Base-by-base conservation (phyloP, 441 rosid species). In the Aleurites moluccanus region DNA sequence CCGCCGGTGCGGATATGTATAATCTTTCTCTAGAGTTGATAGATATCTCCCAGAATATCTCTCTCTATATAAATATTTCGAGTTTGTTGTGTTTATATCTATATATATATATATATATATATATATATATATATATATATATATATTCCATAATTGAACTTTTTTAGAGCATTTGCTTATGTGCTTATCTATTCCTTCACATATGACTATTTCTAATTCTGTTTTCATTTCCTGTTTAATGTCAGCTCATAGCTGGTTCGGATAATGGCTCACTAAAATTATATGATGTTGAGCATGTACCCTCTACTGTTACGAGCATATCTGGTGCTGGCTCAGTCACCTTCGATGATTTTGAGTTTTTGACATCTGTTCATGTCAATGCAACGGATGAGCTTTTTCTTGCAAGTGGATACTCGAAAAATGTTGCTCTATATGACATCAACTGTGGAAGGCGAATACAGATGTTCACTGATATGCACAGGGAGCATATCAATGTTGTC, bases 201-300 rank as follows among this genome's bases (percentile, higher is more conserved):
- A 57, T 38, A 28, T 42, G 64, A 66, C 40, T 28, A 38, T 49
- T 52, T 25, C 77, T 77, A 38, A 74, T 80, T 77, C 23, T 60
- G 16, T 66, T 57, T 76, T 67, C 33, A 18, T 50, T 18, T 16
- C 38, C 53, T 69, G 49, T 79, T 76, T 44, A 27, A 42, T 80
- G 69, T 72, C 89, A 95, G 99, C 93, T 93, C 78, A 88, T 95
- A 81, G 96, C 99, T 56, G 99, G 99, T 75, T 95, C 99, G 60
- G 99, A 90, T 80, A 89, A 91, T 69, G 99, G 99, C 49, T 89
- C 97, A 18, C 57, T 95, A 79, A 91, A 86, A 82, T 73, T 95
- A 47, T 93, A 86, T 49, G 93, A 95, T 73, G 82, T 90, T 75
- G 85, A 87, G 75, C 83, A 83, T 79, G 80, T 85, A 61, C 79